A percentile compares a stretch with the other conserved stretches of the same genome.
Conservation (phyloP, 306 rosid genomes). For the Begonia masoniana region DNA sequence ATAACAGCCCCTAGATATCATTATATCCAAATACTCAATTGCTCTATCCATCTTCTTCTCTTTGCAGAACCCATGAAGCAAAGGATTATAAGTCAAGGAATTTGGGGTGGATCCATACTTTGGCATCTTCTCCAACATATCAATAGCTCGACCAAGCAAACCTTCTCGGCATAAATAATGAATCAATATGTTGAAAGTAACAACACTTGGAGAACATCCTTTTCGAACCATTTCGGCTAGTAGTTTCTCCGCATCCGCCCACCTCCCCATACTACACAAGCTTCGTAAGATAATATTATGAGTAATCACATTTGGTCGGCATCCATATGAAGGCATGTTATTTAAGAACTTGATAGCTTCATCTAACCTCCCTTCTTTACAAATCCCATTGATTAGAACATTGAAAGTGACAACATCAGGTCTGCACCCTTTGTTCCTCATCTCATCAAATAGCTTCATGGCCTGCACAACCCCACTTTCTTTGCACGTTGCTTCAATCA, state of each 20-base stretch:
- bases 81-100: constrained; percentile 87
- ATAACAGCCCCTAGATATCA: constrained; percentile 88
- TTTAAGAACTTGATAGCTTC: constrained; percentile 69
- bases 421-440: constrained; percentile 70
- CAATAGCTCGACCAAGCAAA: constrained; percentile 72
- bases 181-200: constrained; percentile 92
- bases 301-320: constrained; percentile 69
- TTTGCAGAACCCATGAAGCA: constrained; percentile 89
- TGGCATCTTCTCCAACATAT: constrained; percentile 87
- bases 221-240: constrained; percentile 63
- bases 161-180: constrained; percentile 83
- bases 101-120: constrained; percentile 73
- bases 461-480: constrained; percentile 80
- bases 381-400: constrained; percentile 85
- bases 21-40: constrained; percentile 65
- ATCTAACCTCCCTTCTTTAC: constrained; percentile 80
- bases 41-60: constrained; percentile 86
- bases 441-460: constrained; percentile 81
- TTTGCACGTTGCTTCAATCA: constrained; percentile 91
- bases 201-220: constrained; percentile 93
- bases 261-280: constrained; percentile 85
- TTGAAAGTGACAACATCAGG: constrained; percentile 87
- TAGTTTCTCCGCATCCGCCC: constrained; percentile 87
- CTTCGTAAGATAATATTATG: constrained; percentile 78
- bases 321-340: constrained; percentile 48